Base-by-base conservation (phyloP, 768 basidiomycete species). In the Coprinellus micaceus region DNA sequence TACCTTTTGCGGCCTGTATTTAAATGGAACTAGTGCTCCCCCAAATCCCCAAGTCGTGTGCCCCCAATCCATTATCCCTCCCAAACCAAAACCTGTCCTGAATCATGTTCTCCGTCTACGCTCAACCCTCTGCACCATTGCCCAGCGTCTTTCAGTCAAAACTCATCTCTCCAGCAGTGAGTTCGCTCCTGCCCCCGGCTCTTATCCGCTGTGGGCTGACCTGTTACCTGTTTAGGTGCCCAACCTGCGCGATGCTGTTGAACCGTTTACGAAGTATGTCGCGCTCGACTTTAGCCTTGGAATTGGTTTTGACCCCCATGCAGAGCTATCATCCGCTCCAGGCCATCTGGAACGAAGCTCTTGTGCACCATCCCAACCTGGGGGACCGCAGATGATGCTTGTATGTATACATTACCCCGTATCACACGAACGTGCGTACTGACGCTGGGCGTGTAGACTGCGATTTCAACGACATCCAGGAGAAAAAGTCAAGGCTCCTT, bases 281-380 rank as follows among this genome's bases (percentile, higher is more conserved):
- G n/a, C 3, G 15, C 33, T 10, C 49, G 11, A n/a, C 33, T 10
- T 13, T n/a, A 21, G 21, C n/a, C 30, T 22, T 19, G 15, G n/a
- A 19, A 2, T 29, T 9, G 30, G 19, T 37, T 49, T 25, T 51
- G 29, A 30, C 30, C 13, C 19, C 33, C 37, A 26, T 58, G 12
- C 37, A 87, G 84, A 59, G 68, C 84, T 53, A 72, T 82, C 46
- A 61, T 77, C 39, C 71, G 71, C 54, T 78, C 81, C 17, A 78
- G 80, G 26, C 73, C 64, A 57, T 70, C 73, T 9, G 68, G 79
- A 22, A 72, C 88, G 36, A 77, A 82, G 22, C 72, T 89, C 36
- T 77, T 83, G 53, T 88, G 87, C 69, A 82, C 82, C 17, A 75
- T 89, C 39, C 86, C 87, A 1, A 89, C 85, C 26, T 87, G 84